phyloP scores from a whole-genome alignment of 129 eudicot genomes.

The Pseudognaphalium luteoalbum region DNA sequence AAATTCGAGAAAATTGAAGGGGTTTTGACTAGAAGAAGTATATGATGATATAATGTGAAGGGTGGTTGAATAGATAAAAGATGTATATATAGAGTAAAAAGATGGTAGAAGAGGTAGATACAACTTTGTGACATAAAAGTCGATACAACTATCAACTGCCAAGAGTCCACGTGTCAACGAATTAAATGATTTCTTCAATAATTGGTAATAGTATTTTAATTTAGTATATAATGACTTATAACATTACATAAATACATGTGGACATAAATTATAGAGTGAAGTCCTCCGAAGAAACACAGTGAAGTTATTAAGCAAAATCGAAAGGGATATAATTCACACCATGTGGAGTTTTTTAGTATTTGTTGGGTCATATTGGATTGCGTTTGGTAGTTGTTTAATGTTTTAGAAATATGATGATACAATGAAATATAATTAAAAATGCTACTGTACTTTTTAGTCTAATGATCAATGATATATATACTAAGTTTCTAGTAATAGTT shows the following conservation, averaged over 20 bases:
- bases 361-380: not conserved
- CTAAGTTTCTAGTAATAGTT: too few species aligned
- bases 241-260: not conserved
- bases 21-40: not conserved
- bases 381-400: not conserved
- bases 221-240: not conserved
- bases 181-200: slow-evolving; percentile 25
- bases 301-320: not conserved
- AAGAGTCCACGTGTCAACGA: slow-evolving; percentile 27
- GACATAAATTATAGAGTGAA: not conserved
- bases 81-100: slow-evolving; percentile 27
- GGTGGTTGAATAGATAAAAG: slow-evolving; percentile 5
- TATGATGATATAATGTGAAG: slow-evolving; percentile 11
- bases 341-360: not conserved
- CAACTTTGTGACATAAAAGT: slow-evolving; percentile 23
- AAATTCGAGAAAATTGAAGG: not conserved
- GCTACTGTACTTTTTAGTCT: too few species aligned
- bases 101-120: slow-evolving; percentile 21
- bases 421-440: too few species aligned
- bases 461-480: too few species aligned
- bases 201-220: slow-evolving; percentile 19
- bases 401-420: too few species aligned
- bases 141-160: slow-evolving; percentile 38
- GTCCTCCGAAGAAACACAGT: not conserved
- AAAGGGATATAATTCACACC: not conserved